phyloP scores from a whole-genome alignment of 768 basidiomycete genomes.

The Collybia sordida region DNA sequence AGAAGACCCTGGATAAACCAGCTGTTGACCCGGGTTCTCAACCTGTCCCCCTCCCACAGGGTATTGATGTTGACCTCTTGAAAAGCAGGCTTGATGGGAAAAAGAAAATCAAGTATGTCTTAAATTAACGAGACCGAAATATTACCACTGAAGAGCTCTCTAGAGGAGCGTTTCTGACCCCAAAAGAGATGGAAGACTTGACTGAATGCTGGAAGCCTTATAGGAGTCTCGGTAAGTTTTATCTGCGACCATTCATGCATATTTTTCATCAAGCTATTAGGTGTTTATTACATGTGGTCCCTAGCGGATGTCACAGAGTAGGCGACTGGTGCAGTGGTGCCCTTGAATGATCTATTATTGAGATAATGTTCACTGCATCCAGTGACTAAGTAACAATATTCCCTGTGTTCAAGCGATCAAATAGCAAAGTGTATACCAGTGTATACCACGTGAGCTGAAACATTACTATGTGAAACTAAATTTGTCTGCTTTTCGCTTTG shows the following conservation, averaged over 20 bases:
- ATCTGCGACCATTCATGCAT: background rate
- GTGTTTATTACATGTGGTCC: conserved; percentile 89
- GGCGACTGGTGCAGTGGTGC: background rate
- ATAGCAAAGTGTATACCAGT: too few relatives aligned
- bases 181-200: conserved; percentile 78
- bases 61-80: conserved; percentile 54
- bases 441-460: too few relatives aligned
- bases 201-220: conserved; percentile 82
- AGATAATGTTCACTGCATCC: too few relatives aligned
- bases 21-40: conserved; percentile 19
- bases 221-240: conserved; percentile 66
- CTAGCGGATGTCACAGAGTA: conserved; percentile 44
- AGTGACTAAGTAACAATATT: too few relatives aligned
- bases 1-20: conserved; percentile 46
- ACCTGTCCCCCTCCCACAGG: conserved; percentile 50
- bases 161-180: conserved; percentile 74
- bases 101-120: conserved; percentile 68
- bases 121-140: conserved; percentile 1
- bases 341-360: too few relatives aligned
- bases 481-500: too few relatives aligned
- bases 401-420: too few relatives aligned
- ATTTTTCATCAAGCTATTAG: conserved; percentile 29
- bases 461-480: too few relatives aligned
- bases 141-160: conserved; percentile 10
- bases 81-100: conserved; percentile 65